Percentiles rank a stretch among this genome's conserved stretches.
Evolutionary conservation across 2,329 filamentous ascomycete species (phyloP).

Genomic region (Clarireedia hainanense): DNA sequence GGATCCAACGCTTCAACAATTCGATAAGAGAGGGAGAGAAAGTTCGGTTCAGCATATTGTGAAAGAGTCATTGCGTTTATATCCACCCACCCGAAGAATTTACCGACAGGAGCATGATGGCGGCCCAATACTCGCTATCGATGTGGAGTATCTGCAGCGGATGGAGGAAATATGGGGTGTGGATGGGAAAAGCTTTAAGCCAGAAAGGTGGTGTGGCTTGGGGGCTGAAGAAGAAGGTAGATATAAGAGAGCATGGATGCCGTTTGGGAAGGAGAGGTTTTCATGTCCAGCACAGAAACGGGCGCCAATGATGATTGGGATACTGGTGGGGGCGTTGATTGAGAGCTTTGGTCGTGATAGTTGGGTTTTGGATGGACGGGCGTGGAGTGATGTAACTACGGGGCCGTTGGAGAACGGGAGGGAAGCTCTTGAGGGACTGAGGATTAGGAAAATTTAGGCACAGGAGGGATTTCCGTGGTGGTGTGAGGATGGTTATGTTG

Average conservation of each 20-base stretch:
- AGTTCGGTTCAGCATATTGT: background rate
- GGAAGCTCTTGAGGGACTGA: background rate
- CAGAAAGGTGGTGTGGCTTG: background rate
- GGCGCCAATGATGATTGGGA: constrained; percentile 8
- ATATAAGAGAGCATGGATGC: constrained; percentile 4
- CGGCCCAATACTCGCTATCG: background rate
- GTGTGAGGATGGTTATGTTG: too few relatives aligned
- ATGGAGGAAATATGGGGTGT: background rate
- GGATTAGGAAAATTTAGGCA: background rate
- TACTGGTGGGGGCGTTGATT: constrained; percentile 2
- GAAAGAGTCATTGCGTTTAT: constrained; percentile 3
- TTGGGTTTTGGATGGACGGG: background rate
- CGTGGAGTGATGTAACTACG: background rate
- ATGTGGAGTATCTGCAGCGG: constrained; percentile 5
- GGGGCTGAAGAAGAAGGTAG: background rate
- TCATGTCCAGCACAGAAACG: background rate
- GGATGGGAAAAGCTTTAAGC: background rate
- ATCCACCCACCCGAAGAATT: constrained; percentile 4
- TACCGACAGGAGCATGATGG: background rate
- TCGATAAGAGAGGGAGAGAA: background rate
- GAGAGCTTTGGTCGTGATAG: background rate
- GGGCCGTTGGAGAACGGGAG: background rate
- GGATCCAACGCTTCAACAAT: background rate
- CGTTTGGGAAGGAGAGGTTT: constrained; percentile 4
- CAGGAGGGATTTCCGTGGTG: background rate